Percentiles rank a stretch among this genome's conserved stretches.
These are phyloP conservation scores for Phytophthora multivora DNA, from an alignment of 352 stramenopile genomes.

Conservation along the genomic window DNA sequence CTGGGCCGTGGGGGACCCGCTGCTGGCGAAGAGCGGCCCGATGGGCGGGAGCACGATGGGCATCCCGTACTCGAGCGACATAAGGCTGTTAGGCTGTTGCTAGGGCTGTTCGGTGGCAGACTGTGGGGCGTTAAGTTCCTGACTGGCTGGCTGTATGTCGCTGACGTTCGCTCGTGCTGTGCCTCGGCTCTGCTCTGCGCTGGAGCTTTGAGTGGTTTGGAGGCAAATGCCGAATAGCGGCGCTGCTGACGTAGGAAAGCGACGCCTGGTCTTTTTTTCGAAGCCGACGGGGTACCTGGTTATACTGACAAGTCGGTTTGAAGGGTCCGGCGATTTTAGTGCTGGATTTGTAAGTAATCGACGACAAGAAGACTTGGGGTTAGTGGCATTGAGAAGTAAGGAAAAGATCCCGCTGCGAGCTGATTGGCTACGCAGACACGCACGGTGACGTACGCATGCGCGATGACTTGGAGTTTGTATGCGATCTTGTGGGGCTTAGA, in stretches of 20 bases:
- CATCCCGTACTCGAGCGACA: slow-evolving; percentile 38
- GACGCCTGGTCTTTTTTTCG: slow-evolving; percentile 32
- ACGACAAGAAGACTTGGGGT: slow-evolving; percentile 8
- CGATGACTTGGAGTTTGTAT: slow-evolving; percentile 24
- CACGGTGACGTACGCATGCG: slow-evolving; percentile 18
- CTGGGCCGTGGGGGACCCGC: not conserved
- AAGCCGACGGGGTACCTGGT: slow-evolving; percentile 11
- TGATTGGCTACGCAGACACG: slow-evolving; percentile 32
- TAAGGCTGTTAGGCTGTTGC: not conserved
- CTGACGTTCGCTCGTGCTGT: slow-evolving; percentile 13
- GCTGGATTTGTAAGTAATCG: not conserved
- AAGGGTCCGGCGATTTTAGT: not conserved
- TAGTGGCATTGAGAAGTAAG: not conserved
- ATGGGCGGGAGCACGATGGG: slow-evolving; percentile 65
- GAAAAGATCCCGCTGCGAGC: slow-evolving; percentile 15
- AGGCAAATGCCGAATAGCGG: slow-evolving; percentile 37
- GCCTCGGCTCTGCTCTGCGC: slow-evolving; percentile 23
- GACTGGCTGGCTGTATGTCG: slow-evolving; percentile 1
- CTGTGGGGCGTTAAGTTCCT: not conserved
- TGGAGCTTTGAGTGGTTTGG: slow-evolving; percentile 32
- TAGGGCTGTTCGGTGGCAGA: not conserved
- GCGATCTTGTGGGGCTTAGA: slow-evolving; percentile 21
- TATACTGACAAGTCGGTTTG: not conserved
- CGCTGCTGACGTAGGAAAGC: slow-evolving; percentile 37
- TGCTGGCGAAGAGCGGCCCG: slow-evolving; percentile 51